These are phyloP conservation scores for Eucalyptus cladocalyx DNA, from an alignment of 345 rosid species.

Conservation along the genomic window DNA sequence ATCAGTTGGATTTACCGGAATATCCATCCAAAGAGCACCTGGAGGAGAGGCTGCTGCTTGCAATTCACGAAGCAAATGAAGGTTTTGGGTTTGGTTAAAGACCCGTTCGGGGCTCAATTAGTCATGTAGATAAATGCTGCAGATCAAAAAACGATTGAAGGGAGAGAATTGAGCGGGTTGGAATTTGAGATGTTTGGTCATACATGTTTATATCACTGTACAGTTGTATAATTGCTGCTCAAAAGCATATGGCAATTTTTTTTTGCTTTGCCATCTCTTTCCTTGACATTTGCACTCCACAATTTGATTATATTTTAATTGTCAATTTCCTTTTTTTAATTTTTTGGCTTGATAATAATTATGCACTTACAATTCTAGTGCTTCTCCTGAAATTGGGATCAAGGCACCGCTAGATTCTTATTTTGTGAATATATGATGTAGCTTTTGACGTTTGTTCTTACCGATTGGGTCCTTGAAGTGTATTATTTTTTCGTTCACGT, in stretches of 20 bases:
- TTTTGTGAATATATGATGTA: neutral
- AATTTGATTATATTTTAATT: slow-evolving; percentile 2
- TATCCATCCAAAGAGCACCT: slow-evolving; percentile 87
- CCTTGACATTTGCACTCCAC: neutral
- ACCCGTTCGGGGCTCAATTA: neutral
- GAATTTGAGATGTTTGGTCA: neutral
- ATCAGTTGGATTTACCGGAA: slow-evolving; percentile 93
- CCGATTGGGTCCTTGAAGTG: neutral
- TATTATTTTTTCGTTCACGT: neutral
- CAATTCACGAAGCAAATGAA: slow-evolving; percentile 92
- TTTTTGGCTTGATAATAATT: neutral
- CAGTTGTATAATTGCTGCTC: slow-evolving; percentile 34
- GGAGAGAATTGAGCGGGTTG: neutral
- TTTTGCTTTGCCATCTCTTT: slow-evolving; percentile 8
- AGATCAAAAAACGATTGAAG: neutral
- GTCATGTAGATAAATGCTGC: slow-evolving; percentile 17
- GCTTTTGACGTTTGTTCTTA: neutral
- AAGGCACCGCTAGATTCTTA: neutral
- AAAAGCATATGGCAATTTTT: slow-evolving; percentile 36
- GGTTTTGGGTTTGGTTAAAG: slow-evolving; percentile 89
- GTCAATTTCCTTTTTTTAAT: neutral
- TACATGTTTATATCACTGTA: slow-evolving; percentile 12
- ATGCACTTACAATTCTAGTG: neutral
- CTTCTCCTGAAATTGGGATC: neutral
- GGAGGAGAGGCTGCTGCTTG: slow-evolving; percentile 84